Evolutionary conservation across 2,329 filamentous ascomycete genomes (phyloP), one percentile per base, ranked within the genome.

Genomic region (Penicillium sumatraense): DNA sequence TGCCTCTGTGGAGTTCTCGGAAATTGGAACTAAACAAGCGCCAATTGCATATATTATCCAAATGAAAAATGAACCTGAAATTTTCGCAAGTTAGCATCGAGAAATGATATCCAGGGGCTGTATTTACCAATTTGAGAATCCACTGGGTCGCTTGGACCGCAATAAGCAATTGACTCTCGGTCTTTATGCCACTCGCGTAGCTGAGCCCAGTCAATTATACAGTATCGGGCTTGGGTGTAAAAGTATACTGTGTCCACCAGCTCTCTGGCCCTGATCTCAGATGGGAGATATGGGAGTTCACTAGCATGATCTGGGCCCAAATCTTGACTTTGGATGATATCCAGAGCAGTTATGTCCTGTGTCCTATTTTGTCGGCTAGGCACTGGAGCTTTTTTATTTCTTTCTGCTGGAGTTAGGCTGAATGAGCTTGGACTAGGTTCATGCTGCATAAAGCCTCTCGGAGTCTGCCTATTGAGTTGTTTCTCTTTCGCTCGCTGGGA

Each of bases 41-140:
- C 60, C 60, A 36, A 63, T 61, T 11, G 56, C 58, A 36, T 63
- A 61, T n/a, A 61, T 53, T 13, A 63, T 63, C 60, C 60, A 63
- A 23, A 63, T 47, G 33, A 59, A 63, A 42, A 57, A 63, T 4
- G 60, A 56, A 2, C 58, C 60, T 56, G 18, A 2, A 11, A 6
- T 7, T 57, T n/a, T n/a, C n/a, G n/a, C n/a, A n/a, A n/a, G 36
- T 36, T 5, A 49, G 31, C 35, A 11, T 33, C 5, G 10, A 18
- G 14, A 16, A 27, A 14, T 40, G 3, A 3, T 14, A 13, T 27
- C 49, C 29, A 42, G 13, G 36, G 14, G 14, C 3, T 8, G 21
- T 14, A 46, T 6, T 24, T 38, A 54, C 55, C 55, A 27, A 27
- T 57, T 51, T 57, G 55, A 13, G 16, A 26, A 9, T 33, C 33